These are phyloP conservation scores for Barbatosphaeria neglecta DNA, from an alignment of 495 filamentous ascomycete genomes.

Conservation along the genomic window DNA sequence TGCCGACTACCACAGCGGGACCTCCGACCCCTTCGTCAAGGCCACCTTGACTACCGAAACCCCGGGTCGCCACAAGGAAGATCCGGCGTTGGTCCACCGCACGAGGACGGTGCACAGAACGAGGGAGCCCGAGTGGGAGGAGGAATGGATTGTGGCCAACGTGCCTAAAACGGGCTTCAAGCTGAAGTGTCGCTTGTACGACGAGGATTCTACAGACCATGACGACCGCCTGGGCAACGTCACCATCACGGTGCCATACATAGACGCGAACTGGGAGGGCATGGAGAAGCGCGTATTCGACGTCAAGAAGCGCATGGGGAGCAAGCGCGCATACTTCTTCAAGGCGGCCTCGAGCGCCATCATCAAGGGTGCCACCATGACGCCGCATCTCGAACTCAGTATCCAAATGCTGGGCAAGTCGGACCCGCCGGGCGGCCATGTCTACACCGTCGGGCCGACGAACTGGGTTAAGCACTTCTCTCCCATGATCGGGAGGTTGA, in stretches of 20 bases:
- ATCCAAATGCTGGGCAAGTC: constrained; percentile 66
- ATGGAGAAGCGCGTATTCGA: constrained; percentile 50
- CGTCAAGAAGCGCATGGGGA: constrained; percentile 72
- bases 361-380: constrained; percentile 41
- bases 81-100: constrained; percentile 57
- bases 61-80: constrained; percentile 66
- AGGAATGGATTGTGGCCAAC: constrained; percentile 78
- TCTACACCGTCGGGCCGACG: constrained; percentile 67
- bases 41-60: constrained; percentile 54
- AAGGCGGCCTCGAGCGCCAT: constrained; percentile 47
- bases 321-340: constrained; percentile 71
- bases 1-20: constrained; percentile 62
- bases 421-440: constrained; percentile 57
- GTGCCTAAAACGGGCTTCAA: constrained; percentile 66
- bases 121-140: constrained; percentile 68
- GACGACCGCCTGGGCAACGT: constrained; percentile 83
- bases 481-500: constrained; percentile 74
- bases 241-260: constrained; percentile 44
- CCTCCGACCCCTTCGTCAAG: constrained; percentile 74
- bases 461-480: constrained; percentile 77
- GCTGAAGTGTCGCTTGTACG: constrained; percentile 71
- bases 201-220: constrained; percentile 79
- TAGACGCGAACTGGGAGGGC: constrained; percentile 56
- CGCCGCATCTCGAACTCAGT: constrained; percentile 48
- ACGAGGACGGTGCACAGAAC: constrained; percentile 62